phyloP scores from a whole-genome alignment of 2,329 filamentous ascomycete genomes.

The Trichoderma pleuroti region DNA sequence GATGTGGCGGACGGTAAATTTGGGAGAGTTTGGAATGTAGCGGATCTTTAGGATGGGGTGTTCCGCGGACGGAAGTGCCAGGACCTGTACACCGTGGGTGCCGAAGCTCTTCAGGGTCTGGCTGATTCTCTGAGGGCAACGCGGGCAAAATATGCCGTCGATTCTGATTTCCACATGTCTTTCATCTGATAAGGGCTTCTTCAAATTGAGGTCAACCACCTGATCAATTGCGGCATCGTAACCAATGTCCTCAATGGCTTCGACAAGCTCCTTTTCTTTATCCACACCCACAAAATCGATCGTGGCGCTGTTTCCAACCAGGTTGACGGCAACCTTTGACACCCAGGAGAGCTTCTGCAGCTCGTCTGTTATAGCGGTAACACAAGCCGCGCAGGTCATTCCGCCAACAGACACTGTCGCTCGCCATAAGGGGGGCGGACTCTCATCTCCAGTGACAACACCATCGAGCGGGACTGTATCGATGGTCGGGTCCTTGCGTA shows the following conservation, averaged over 20 bases:
- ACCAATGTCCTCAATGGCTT: constrained; percentile 59
- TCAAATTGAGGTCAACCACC: constrained; percentile 41
- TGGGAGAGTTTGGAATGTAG: constrained; percentile 66
- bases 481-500: background rate
- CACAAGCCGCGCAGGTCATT: constrained; percentile 71
- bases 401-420: constrained; percentile 61
- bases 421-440: constrained; percentile 37
- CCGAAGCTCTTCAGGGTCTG: constrained; percentile 53
- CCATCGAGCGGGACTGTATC: constrained; percentile 7
- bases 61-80: constrained; percentile 53
- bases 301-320: constrained; percentile 64
- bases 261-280: constrained; percentile 34
- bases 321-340: constrained; percentile 55
- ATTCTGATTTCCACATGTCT: constrained; percentile 63
- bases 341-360: constrained; percentile 57
- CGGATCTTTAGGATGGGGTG: constrained; percentile 66
- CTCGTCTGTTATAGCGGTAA: constrained; percentile 58
- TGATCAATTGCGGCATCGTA: constrained; percentile 61
- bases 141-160: constrained; percentile 70
- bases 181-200: constrained; percentile 37
- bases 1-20: constrained; percentile 73
- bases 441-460: constrained; percentile 20
- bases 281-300: constrained; percentile 49
- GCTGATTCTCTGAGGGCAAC: constrained; percentile 61
- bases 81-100: constrained; percentile 47